These are phyloP conservation scores for Talaromyces adpressus DNA, from an alignment of 495 filamentous ascomycete species.

Conservation along the genomic window DNA sequence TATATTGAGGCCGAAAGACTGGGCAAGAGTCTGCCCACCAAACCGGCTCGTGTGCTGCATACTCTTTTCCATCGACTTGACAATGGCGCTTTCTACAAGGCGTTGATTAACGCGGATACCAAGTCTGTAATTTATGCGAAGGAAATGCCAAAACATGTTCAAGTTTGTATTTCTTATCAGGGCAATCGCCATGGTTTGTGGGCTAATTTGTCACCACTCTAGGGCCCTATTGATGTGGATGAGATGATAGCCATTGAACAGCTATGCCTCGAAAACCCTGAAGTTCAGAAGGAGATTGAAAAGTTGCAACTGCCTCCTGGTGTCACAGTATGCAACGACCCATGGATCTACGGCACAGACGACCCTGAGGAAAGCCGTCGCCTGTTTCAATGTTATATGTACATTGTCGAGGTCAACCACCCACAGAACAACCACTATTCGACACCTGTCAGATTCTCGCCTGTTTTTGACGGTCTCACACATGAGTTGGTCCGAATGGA, in stretches of 20 bases:
- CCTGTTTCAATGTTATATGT: slow-evolving; percentile 40
- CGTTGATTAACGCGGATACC: slow-evolving; percentile 27
- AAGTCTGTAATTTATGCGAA: slow-evolving; percentile 27
- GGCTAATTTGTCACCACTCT: not conserved
- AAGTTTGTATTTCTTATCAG: slow-evolving; percentile 18
- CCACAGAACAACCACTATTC: slow-evolving; percentile 66
- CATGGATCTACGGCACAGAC: slow-evolving; percentile 40
- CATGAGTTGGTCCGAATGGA: slow-evolving; percentile 55
- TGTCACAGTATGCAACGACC: slow-evolving; percentile 34
- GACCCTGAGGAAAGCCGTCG: slow-evolving; percentile 29
- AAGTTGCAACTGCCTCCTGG: slow-evolving; percentile 34
- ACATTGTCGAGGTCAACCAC: slow-evolving; percentile 30
- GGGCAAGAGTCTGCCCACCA: slow-evolving; percentile 1
- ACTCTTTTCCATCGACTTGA: slow-evolving; percentile 34
- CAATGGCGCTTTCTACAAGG: slow-evolving; percentile 32
- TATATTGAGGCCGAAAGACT: slow-evolving; percentile 19
- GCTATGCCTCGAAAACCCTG: slow-evolving; percentile 30
- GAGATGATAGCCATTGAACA: slow-evolving; percentile 37
- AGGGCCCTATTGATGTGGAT: slow-evolving; percentile 34
- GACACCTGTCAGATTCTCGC: slow-evolving; percentile 69
- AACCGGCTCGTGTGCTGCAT: slow-evolving; percentile 24
- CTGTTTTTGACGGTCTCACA: slow-evolving; percentile 60
- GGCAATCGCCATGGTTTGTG: not conserved
- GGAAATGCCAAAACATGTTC: slow-evolving; percentile 31
- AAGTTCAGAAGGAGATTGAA: slow-evolving; percentile 36